A percentile compares a stretch with the other conserved stretches of the same genome.
Evolutionary conservation across 1,284 basidiomycete genomes (phyloP).

Genomic region (Ustilago vetiveriae): DNA sequence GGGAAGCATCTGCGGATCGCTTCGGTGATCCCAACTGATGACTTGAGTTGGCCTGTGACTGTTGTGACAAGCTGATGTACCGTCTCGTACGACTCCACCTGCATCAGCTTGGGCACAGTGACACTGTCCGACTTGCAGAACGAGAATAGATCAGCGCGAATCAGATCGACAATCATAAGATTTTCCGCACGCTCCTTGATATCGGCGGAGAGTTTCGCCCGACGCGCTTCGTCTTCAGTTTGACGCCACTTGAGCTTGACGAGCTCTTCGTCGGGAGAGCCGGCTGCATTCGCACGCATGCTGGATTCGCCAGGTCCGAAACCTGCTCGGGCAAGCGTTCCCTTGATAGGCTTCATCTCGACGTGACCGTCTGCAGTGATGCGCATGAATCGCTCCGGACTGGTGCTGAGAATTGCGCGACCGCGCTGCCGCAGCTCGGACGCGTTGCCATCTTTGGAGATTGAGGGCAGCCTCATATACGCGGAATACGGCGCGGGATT

Average conservation of each 20-base stretch:
- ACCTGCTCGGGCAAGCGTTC: conserved; percentile 70
- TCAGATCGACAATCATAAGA: conserved; percentile 97
- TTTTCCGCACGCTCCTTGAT: conserved; percentile 96
- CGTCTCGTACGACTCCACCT: conserved; percentile 89
- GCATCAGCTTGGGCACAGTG: conserved; percentile 83
- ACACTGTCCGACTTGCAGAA: conserved; percentile 79
- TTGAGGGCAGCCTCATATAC: conserved; percentile 77
- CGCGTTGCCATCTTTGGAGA: conserved; percentile 57
- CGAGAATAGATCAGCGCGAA: conserved; percentile 85
- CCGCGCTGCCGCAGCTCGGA: conserved; percentile 65
- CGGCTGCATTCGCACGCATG: conserved; percentile 27
- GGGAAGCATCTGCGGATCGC: conserved; percentile 75
- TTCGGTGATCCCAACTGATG: conserved; percentile 73
- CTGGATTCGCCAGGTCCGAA: conserved; percentile 54
- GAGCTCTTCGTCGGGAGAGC: conserved; percentile 23
- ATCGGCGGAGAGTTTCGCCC: conserved; percentile 74
- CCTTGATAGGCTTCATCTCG: conserved; percentile 95
- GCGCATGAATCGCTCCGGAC: conserved; percentile 93
- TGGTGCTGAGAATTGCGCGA: conserved; percentile 76
- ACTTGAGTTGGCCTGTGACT: conserved; percentile 72
- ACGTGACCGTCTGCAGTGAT: conserved; percentile 76
- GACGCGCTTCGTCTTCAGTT: conserved; percentile 67
- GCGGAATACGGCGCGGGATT: conserved; percentile 94
- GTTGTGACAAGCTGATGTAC: conserved; percentile 97
- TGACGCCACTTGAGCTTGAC: conserved; percentile 43